Evolutionary conservation across 169 alveolate genomes (phyloP), one percentile per base, ranked within the genome.

Genomic region (Cystoisospora suis): DNA sequence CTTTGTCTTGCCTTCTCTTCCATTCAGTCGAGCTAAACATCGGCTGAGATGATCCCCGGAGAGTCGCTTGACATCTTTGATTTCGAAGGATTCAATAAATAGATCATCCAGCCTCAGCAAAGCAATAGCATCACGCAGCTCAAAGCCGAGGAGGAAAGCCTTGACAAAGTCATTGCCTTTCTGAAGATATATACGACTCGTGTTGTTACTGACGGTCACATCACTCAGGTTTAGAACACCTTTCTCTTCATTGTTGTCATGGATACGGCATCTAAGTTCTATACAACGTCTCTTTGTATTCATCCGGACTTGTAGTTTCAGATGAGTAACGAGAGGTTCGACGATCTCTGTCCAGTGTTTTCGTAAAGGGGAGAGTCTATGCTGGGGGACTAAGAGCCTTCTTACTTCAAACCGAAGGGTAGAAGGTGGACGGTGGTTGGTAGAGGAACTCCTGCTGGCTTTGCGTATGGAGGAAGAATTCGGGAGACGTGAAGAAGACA

Each of bases 81-180:
- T 97, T 92, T 98, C 99, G 94, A 99, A 99, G 72, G 99, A 96
- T 95, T 98, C 99, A 44, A 99, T 93, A 94, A 98, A 98, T 79
- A 99, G 96, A 93, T 99, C 99, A 86, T 99, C 99, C 85, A 99
- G 95, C 89, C 96, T 93, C 46, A 99, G 95, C 89, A 99, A 94
- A 32, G 99, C 99, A 69, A 98, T 98, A 5, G 99, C 98, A 95
- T 99, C 99, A 93, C 98, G 98, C 36, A 98, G 95, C 89, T 98
- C 99, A 92, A 99, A 99, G 45, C 99, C 99, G 86, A 99, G 95
- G 98, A 99, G 96, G 92, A 98, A 99, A 42, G 99, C 99, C 80
- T 97, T 77, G 90, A 95, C 90, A 79, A 79, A 94, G 87, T 92
- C 96, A 3, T 94, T 86, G 17, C 91, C 95, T 58, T 94, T 94